These are phyloP conservation scores for Hebeloma cylindrosporum DNA, from an alignment of 768 basidiomycete species.

Conservation along the genomic window DNA sequence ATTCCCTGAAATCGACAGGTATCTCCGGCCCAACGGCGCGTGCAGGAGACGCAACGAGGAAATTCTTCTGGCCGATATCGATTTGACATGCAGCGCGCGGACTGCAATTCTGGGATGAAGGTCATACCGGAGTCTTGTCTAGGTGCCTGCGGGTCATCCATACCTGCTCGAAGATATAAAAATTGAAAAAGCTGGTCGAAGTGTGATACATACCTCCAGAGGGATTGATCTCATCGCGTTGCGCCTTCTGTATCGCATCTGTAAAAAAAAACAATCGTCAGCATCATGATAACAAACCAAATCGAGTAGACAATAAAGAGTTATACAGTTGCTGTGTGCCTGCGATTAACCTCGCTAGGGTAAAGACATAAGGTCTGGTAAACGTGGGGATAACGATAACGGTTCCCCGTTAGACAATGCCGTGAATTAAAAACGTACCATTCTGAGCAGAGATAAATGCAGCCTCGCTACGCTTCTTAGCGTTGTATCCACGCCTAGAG, in stretches of 20 bases:
- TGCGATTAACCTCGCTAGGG: too few species aligned
- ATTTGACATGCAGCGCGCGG: constrained; percentile 83
- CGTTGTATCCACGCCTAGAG: constrained; percentile 66
- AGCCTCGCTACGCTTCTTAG: constrained; percentile 73
- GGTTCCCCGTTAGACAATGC: constrained; percentile 8
- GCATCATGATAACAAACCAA: background rate
- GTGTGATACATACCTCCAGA: too few species aligned
- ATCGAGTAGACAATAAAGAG: too few species aligned
- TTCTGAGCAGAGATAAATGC: constrained; percentile 65
- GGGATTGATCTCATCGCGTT: constrained; percentile 1
- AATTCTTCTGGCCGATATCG: constrained; percentile 71
- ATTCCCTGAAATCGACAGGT: constrained; percentile 88
- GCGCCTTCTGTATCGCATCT: constrained; percentile 17
- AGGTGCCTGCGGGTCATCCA: background rate
- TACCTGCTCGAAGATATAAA: background rate
- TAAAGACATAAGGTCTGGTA: too few species aligned
- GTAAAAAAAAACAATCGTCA: background rate
- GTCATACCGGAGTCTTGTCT: background rate
- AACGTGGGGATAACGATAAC: too few species aligned
- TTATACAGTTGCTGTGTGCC: too few species aligned
- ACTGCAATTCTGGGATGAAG: constrained; percentile 70
- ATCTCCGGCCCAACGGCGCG: constrained; percentile 84
- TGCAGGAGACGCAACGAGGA: constrained; percentile 81
- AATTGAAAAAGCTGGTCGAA: too few species aligned
- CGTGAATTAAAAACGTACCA: constrained; percentile 40